Base-by-base conservation (phyloP, 2,329 filamentous ascomycete genomes). In the Chaetomiaceae sp. region DNA sequence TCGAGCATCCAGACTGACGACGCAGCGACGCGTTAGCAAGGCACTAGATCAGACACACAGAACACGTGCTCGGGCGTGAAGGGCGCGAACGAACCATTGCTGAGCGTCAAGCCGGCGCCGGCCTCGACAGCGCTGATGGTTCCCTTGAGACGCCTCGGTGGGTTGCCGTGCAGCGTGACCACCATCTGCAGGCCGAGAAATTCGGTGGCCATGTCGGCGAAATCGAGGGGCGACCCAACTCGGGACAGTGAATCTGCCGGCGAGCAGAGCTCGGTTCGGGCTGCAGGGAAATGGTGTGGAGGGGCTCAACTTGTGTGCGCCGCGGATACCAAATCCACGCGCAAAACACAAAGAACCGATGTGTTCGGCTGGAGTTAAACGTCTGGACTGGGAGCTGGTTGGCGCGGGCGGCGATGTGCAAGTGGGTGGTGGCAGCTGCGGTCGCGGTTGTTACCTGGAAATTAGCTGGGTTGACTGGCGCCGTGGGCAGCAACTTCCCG, bases 181-280 rank as follows among this genome's bases (percentile, higher is more conserved):
- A 81, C 70, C 67, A 93, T 87, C 50, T 83, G 81, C 64, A 87
- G 76, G 51, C 87, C 87, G 59, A 88, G 80, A 63, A 91, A 88
- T 60, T 81, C 74, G 49, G 74, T 73, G 39, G 83, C 80, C 82
- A 86, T 86, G 56, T 49, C 67, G 53, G 52, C 34, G 29, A 45
- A 41, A 34, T 38, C 36, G 42, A 27, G 38, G 12, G 37, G 35
- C 38, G 7, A n/a, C 29, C 15, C 7, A 15, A 38, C 38, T 33
- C 14, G 15, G 19, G 18, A 38, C 35, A 17, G 4, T 4, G 30
- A 36, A 14, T 15, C 24, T 35, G 33, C 24, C 9, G n/a, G 15
- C 6, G 29, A 34, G 30, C 10, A 30, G 30, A 29, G 19, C 20
- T 30, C 22, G 20, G 27, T n/a, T n/a, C 12, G 42, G n/a, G 24